phyloP scores from a whole-genome alignment of 257 asterid species.

The Forsythia viridissima region DNA sequence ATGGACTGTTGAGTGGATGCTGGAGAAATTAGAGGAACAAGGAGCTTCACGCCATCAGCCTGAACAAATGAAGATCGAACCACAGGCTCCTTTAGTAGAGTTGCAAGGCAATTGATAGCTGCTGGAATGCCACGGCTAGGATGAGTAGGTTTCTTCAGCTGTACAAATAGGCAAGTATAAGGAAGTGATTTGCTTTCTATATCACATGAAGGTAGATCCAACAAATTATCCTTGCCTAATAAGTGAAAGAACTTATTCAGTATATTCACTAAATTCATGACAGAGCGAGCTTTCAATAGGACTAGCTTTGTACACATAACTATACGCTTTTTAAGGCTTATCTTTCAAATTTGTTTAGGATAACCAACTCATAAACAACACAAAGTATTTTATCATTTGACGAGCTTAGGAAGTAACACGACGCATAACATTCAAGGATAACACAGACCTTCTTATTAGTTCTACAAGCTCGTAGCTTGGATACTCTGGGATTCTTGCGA shows the following conservation, averaged over 20 bases:
- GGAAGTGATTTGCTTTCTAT: slow-evolving; percentile 10
- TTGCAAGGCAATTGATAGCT: slow-evolving; percentile 76
- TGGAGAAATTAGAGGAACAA: slow-evolving; percentile 80
- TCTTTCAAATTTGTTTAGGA: neutral
- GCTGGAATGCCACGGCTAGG: slow-evolving; percentile 74
- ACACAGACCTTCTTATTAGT: neutral
- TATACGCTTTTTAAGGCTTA: neutral
- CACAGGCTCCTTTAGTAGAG: slow-evolving; percentile 75
- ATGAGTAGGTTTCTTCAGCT: slow-evolving; percentile 88
- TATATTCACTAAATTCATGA: slow-evolving; percentile 4
- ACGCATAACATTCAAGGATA: neutral
- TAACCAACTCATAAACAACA: slow-evolving; percentile 5
- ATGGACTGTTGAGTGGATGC: slow-evolving; percentile 94
- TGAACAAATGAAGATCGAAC: slow-evolving; percentile 85
- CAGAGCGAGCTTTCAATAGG: neutral
- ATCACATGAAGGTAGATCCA: neutral
- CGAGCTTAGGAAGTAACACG: neutral
- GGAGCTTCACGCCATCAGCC: slow-evolving; percentile 85
- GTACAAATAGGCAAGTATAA: slow-evolving; percentile 26
- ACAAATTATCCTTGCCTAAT: neutral
- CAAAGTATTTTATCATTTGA: neutral
- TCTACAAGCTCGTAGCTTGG: neutral
- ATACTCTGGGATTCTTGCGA: no score
- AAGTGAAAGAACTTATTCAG: slow-evolving; percentile 8
- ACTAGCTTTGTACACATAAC: slow-evolving; percentile 13